Evolutionary conservation across 23 red algal species (phyloP), one percentile per base, ranked within the genome.

Genomic region (Gracilariopsis chorda): DNA sequence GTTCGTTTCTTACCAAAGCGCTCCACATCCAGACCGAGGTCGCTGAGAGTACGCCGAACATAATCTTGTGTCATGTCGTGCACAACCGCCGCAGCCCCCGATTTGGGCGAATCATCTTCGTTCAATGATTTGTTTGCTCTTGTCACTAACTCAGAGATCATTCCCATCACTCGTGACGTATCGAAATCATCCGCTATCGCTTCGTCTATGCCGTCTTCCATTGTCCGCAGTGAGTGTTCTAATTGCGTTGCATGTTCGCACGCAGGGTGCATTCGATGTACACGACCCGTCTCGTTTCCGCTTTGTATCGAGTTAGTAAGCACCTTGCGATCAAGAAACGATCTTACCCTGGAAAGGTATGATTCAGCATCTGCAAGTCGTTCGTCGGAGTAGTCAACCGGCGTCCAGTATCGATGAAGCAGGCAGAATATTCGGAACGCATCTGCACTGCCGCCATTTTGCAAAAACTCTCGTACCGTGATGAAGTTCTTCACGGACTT

Each of bases 401-500:
- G 71, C 13, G 90, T 81, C 27, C 67, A 62, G 65, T 94, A 98
- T 49, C 79, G 76, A 48, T 98, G 92, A 34, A 88, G 69, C 55
- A 98, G 78, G 39, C 92, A 93, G 28, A 90, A 92, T 11, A 90
- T 58, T 4, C 96, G 89, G 28, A 98, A 82, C 72, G 81, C 92
- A 41, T 87, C 70, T 39, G 82, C 80, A 19, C 75, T 73, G 30
- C 89, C 89, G 17, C 89, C 89, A 11, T 62, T 25, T 32, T 82
- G 25, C 28, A 95, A 43, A 48, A 84, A 86, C 30, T 80, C 88
- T 33, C 92, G 74, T 27, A 98, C 92, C 36, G 79, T 93, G 40
- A 95, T 83, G 76, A 95, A 95, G 62, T 98, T 95, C 32, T 95
- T 95, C 5, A 95, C 17, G n/a, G 88, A 93, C 84, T 98, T 98